phyloP scores from a whole-genome alignment of 1,139 yeast genomes.

The Taphrina deformans region DNA sequence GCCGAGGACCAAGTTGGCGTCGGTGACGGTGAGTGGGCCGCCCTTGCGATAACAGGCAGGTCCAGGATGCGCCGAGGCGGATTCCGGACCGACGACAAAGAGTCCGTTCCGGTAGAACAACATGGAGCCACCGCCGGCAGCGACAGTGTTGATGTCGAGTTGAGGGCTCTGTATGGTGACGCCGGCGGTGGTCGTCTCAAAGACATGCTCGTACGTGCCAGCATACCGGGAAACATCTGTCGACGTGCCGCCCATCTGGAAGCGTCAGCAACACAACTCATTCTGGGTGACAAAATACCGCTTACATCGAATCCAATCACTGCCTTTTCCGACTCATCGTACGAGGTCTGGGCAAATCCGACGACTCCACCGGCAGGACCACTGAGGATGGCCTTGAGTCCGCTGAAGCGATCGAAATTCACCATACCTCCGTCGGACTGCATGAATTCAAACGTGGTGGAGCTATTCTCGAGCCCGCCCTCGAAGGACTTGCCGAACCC shows the following conservation, averaged over 20 bases:
- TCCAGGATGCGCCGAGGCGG: conserved; percentile 61
- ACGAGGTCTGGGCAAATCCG: conserved; percentile 56
- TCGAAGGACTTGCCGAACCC: conserved; percentile 63
- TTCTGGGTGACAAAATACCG: not conserved
- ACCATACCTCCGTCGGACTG: conserved; percentile 62
- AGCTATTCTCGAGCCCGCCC: conserved; percentile 51
- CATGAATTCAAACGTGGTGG: conserved; percentile 55
- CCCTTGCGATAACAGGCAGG: conserved; percentile 62
- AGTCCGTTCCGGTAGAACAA: conserved; percentile 55
- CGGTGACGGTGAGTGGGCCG: conserved; percentile 59
- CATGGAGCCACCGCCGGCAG: conserved; percentile 63
- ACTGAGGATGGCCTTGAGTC: conserved; percentile 55
- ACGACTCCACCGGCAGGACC: conserved; percentile 67
- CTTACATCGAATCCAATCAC: conserved; percentile 54
- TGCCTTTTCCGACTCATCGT: conserved; percentile 47
- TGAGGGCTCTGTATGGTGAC: conserved; percentile 60
- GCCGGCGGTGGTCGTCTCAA: conserved; percentile 58
- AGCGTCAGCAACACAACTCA: not conserved
- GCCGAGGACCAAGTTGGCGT: conserved; percentile 57
- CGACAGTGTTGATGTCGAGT: conserved; percentile 59
- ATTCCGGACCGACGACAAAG: conserved; percentile 58
- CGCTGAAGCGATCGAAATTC: conserved; percentile 53
- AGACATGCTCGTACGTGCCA: conserved; percentile 55
- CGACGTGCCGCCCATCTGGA: conserved; percentile 59
- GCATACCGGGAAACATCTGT: conserved; percentile 57